Evolutionary conservation across 1,139 yeast species (phyloP).

Genomic region (Taiozyma onychis): DNA sequence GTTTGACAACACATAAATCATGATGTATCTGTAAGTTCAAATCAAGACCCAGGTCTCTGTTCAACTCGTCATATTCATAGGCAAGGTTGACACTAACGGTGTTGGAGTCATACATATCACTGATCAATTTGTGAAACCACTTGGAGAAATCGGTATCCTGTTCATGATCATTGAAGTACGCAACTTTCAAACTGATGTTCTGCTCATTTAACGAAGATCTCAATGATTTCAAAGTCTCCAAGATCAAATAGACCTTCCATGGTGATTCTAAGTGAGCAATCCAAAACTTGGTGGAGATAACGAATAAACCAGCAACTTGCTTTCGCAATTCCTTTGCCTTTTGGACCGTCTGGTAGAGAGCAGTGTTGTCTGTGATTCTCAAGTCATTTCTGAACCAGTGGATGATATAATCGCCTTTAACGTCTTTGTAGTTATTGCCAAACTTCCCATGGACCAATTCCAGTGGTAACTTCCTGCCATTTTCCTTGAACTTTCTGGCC

Average conservation of each 20-base stretch:
- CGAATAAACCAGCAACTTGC: constrained; percentile 34
- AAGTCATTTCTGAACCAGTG: constrained; percentile 44
- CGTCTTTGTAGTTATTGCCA: neutral
- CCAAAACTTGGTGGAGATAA: constrained; percentile 36
- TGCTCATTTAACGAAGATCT: constrained; percentile 27
- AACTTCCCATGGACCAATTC: constrained; percentile 3
- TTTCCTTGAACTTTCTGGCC: constrained; percentile 13
- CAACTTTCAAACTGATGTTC: constrained; percentile 37
- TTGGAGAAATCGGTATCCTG: constrained; percentile 21
- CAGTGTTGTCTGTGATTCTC: constrained; percentile 37
- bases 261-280: constrained; percentile 38
- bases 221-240: constrained; percentile 30
- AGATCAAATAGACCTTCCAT: constrained; percentile 36
- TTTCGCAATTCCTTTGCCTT: constrained; percentile 25
- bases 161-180: constrained; percentile 28
- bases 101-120: constrained; percentile 24
- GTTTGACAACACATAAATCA: constrained; percentile 44
- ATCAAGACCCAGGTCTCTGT: constrained; percentile 28
- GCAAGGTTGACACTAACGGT: constrained; percentile 39
- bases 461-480: constrained; percentile 8
- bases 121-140: constrained; percentile 26
- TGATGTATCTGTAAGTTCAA: constrained; percentile 31
- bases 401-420: constrained; percentile 23
- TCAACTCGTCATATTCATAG: constrained; percentile 49
- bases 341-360: constrained; percentile 31